Conservation (phyloP, 2,329 filamentous ascomycete species). For the Cladosporium oxysporum region DNA sequence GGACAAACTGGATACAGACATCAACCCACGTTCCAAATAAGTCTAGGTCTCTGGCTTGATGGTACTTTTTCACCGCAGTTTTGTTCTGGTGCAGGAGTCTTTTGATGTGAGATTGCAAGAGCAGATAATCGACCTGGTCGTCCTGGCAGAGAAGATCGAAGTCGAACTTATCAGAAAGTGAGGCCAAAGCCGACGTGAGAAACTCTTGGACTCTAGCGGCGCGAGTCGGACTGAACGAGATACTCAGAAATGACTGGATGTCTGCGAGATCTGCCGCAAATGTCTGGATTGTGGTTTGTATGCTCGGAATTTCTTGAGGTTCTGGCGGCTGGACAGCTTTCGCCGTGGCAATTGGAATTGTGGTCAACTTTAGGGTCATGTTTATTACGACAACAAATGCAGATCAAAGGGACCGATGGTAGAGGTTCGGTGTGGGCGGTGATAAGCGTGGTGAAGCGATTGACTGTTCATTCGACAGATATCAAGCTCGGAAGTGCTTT, state of each 20-base stretch:
- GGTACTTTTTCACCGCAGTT: background rate
- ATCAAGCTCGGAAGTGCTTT: background rate
- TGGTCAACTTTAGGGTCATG: background rate
- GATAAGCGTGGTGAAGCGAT: background rate
- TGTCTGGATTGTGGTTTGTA: background rate
- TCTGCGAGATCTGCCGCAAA: constrained; percentile 2
- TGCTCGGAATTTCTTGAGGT: background rate
- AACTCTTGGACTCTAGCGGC: background rate
- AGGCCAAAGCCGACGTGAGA: background rate
- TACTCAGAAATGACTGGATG: background rate
- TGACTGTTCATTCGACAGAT: background rate
- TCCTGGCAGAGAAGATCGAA: background rate
- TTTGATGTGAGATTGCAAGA: background rate
- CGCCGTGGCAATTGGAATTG: background rate
- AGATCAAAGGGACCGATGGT: background rate
- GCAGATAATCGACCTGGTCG: constrained; percentile 1
- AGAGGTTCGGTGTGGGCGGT: background rate
- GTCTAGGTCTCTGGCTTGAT: background rate
- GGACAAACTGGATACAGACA: background rate
- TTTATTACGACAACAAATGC: background rate
- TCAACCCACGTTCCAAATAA: background rate
- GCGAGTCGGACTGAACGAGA: constrained; percentile 5
- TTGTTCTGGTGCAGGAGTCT: background rate
- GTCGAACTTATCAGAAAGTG: background rate
- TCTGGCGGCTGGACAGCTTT: background rate